phyloP scores from a whole-genome alignment of 768 basidiomycete species.

The Sporobolomyces roseus region DNA sequence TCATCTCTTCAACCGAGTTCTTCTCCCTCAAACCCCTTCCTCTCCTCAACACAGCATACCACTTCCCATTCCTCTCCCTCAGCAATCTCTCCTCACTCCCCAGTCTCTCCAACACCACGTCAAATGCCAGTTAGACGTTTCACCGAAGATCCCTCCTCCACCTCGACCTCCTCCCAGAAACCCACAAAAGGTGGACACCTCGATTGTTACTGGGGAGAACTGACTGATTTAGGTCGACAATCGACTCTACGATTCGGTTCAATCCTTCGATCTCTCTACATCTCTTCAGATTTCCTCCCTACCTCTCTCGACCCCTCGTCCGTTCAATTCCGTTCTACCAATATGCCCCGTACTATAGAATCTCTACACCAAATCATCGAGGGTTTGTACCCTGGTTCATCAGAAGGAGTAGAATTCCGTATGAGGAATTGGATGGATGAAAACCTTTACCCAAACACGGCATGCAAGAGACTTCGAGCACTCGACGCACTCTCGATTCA shows the following conservation, averaged over 20 bases:
- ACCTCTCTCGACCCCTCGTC: slow-evolving; percentile 36
- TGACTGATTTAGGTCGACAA: slow-evolving; percentile 42
- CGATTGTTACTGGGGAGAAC: slow-evolving; percentile 40
- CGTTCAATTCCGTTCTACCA: slow-evolving; percentile 57
- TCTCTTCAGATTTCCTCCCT: neutral
- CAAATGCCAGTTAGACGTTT: slow-evolving; percentile 9
- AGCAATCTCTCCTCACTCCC: neutral
- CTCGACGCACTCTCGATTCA: slow-evolving; percentile 30
- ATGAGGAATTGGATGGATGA: slow-evolving; percentile 25
- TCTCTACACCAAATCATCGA: slow-evolving; percentile 69
- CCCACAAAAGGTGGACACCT: neutral
- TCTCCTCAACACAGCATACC: too few relatives aligned
- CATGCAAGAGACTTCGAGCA: slow-evolving; percentile 23
- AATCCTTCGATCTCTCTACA: slow-evolving; percentile 34
- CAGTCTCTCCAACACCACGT: neutral
- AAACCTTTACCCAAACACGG: slow-evolving; percentile 36
- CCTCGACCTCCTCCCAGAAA: neutral
- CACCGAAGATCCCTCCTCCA: neutral
- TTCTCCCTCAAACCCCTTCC: neutral
- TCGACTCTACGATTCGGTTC: slow-evolving; percentile 40
- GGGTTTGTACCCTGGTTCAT: slow-evolving; percentile 61
- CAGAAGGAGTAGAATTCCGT: slow-evolving; percentile 19
- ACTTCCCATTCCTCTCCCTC: neutral
- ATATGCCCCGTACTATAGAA: slow-evolving; percentile 72
- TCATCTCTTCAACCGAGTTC: neutral